Percentiles rank a stretch among this genome's conserved stretches.
These are phyloP conservation scores for Plasmodium gallinaceum DNA, from an alignment of 169 alveolate genomes.

Conservation along the genomic window DNA sequence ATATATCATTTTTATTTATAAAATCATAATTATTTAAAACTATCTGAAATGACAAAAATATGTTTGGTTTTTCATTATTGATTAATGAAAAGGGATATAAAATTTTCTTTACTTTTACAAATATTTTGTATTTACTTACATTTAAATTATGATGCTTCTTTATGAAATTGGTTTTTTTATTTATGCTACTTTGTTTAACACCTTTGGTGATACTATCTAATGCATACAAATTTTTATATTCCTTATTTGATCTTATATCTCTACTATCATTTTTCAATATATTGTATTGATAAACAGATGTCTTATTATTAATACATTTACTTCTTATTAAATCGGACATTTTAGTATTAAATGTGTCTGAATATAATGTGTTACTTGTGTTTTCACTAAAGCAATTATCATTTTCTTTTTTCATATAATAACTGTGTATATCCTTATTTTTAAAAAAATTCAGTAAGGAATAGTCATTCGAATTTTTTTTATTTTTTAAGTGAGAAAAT, in stretches of 20 bases:
- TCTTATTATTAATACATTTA: background rate
- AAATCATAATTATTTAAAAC: conserved; percentile 51
- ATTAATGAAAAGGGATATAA: conserved; percentile 20
- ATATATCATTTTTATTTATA: conserved; percentile 20
- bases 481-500: too few species aligned
- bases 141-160: background rate
- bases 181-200: background rate
- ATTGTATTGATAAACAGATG: conserved; percentile 5
- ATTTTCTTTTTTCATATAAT: background rate
- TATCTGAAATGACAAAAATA: conserved; percentile 34
- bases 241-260: background rate
- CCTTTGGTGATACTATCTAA: background rate
- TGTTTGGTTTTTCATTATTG: conserved; percentile 22
- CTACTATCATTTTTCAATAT: background rate
- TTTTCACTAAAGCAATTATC: background rate
- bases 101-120: conserved; percentile 36
- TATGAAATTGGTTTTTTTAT: background rate
- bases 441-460: too few species aligned
- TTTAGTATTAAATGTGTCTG: too few species aligned
- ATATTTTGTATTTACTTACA: conserved; percentile 24
- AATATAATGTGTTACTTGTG: background rate
- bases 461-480: too few species aligned
- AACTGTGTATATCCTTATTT: too few species aligned
- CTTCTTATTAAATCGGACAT: too few species aligned
- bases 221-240: background rate